Evolutionary conservation across 768 basidiomycete species (phyloP).

Genomic region (Obba rivulosa): DNA sequence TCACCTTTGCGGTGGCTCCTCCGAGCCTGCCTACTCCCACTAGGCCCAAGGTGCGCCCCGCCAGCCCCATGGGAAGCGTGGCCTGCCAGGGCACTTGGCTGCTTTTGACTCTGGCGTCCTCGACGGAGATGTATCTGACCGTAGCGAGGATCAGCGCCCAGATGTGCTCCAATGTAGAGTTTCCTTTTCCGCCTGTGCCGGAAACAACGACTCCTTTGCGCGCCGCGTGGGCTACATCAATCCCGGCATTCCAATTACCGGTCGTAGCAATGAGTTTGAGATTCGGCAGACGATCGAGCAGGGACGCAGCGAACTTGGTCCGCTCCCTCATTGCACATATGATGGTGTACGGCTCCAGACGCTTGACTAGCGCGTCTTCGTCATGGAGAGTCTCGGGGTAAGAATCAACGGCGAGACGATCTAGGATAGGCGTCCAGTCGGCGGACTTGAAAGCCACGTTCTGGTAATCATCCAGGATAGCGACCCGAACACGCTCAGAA

Average conservation of each 20-base stretch:
- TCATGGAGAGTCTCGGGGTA: slow-evolving; percentile 49
- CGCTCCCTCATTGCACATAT: slow-evolving; percentile 66
- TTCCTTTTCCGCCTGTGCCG: slow-evolving; percentile 39
- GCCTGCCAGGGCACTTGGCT: slow-evolving; percentile 51
- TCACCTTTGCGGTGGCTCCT: slow-evolving; percentile 41
- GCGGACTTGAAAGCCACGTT: slow-evolving; percentile 42
- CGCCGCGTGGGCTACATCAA: slow-evolving; percentile 44
- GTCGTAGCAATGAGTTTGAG: slow-evolving; percentile 59
- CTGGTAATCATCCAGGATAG: slow-evolving; percentile 62
- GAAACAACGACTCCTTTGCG: slow-evolving; percentile 46
- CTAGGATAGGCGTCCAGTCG: slow-evolving; percentile 47
- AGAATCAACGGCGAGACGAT: slow-evolving; percentile 36
- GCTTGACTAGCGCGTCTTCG: slow-evolving; percentile 42
- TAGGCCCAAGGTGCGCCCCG: slow-evolving; percentile 53
- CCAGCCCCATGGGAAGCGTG: slow-evolving; percentile 42
- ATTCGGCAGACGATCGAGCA: slow-evolving; percentile 53
- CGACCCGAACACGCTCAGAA: slow-evolving; percentile 33
- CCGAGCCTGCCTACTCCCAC: slow-evolving; percentile 61
- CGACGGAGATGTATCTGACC: slow-evolving; percentile 41
- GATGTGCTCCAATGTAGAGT: slow-evolving; percentile 57
- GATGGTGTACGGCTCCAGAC: slow-evolving; percentile 48
- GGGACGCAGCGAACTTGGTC: slow-evolving; percentile 45
- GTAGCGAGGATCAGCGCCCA: slow-evolving; percentile 58
- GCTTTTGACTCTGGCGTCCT: slow-evolving; percentile 42
- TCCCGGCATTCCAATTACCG: slow-evolving; percentile 41